Evolutionary conservation across 345 rosid species (phyloP), one percentile per base, ranked within the genome.

Genomic region (Eutrema japonicum): DNA sequence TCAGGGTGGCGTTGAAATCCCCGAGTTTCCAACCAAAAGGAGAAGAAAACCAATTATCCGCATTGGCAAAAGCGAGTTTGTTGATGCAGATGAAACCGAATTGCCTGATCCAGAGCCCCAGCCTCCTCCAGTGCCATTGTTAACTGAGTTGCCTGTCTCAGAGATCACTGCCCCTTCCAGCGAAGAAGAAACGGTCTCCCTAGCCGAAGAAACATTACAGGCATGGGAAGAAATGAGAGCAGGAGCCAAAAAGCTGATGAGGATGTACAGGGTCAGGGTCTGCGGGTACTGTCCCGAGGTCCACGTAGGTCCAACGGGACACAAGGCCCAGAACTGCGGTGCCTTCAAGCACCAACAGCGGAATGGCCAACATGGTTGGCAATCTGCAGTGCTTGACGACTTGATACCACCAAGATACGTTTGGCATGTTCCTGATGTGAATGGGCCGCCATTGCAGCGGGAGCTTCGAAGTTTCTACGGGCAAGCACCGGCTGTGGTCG

Each of bases 351-450:
- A 94, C 79, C 98, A 91, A 48, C 98, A 94, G 72, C 76, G 96
- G 74, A 94, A 94, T 7, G 97, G 97, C 22, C 98, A 91, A 73
- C 98, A 94, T 4, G 98, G 96, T 52, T 94, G 96, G 98, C 98
- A 94, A 76, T 59, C 90, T 11, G 95, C 98, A 4, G 87, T 91
- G 62, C 88, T 91, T 2, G 81, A 94, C 42, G 93, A 94, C 80
- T 75, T 94, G 86, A 89, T 91, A 82, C 96, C 98, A 1, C 92
- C 98, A 12, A 87, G 93, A 61, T 94, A 86, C 7, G 97, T 91
- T 5, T 94, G 98, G 98, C 97, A 94, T 78, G 81, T 95, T 27
- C 96, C 99, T 68, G 92, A 86, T 79, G 83, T 83, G 35, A 72
- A 77, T 7, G 96, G 93, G 47, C 85, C 81, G 0, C 93, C 95